phyloP scores from a whole-genome alignment of 176 grass and related monocot species.

The Tuctoria greenei region DNA sequence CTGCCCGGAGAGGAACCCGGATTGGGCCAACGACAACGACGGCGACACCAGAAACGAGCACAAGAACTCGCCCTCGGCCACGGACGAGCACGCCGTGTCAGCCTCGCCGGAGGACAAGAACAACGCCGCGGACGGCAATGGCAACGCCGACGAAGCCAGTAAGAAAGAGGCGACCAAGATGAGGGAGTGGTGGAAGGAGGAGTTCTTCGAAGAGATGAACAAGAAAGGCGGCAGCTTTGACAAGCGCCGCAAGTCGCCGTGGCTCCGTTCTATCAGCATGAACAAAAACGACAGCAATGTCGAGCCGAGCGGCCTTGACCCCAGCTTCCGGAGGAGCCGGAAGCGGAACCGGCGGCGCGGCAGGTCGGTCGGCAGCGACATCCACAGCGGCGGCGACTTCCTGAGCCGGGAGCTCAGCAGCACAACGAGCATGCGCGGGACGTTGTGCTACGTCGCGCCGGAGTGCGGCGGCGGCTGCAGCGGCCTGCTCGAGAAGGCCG shows the following conservation, averaged over 20 bases:
- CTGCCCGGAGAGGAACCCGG: slow-evolving; percentile 29
- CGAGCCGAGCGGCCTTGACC: neutral
- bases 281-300: slow-evolving; percentile 3
- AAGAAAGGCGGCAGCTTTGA: slow-evolving; percentile 17
- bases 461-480: slow-evolving; percentile 12
- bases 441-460: slow-evolving; percentile 35
- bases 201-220: slow-evolving; percentile 36
- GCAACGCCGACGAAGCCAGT: neutral
- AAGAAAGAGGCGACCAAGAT: slow-evolving; percentile 2
- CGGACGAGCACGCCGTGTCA: neutral
- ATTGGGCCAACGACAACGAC: slow-evolving; percentile 19
- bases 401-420: slow-evolving; percentile 31
- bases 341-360: slow-evolving; percentile 24
- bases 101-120: slow-evolving; percentile 19
- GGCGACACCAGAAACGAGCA: neutral
- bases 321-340: slow-evolving; percentile 4
- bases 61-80: neutral
- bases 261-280: slow-evolving; percentile 29
- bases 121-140: neutral
- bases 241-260: slow-evolving; percentile 17
- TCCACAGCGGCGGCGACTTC: neutral
- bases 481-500: slow-evolving; percentile 51
- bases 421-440: slow-evolving; percentile 37
- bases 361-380: slow-evolving; percentile 18
- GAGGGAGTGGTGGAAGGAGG: slow-evolving; percentile 35